Evolutionary conservation across 1,284 basidiomycete genomes (phyloP).

Genomic region (Fomitiporia mediterranea): DNA sequence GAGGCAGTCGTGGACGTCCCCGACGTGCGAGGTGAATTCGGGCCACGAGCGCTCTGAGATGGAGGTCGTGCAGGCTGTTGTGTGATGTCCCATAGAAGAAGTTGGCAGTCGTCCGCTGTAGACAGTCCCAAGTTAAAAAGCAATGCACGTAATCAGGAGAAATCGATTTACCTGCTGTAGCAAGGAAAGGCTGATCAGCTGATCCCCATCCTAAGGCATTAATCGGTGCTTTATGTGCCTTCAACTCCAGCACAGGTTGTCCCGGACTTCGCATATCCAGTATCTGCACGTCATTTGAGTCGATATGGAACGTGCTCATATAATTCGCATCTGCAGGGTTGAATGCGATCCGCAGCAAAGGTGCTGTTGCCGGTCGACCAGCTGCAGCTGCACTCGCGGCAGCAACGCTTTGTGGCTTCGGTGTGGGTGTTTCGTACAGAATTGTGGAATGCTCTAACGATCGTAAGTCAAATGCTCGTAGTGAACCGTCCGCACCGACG

Average conservation of each 20-base stretch:
- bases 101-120: constrained; percentile 86
- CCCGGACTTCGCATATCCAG: constrained; percentile 94
- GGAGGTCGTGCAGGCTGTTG: constrained; percentile 38
- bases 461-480: constrained; percentile 95
- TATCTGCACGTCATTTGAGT: constrained; percentile 82
- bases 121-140: constrained; percentile 9
- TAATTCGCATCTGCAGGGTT: constrained; percentile 86
- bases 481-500: constrained; percentile 94
- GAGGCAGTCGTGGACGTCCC: neutral
- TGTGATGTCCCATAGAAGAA: constrained; percentile 83
- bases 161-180: constrained; percentile 78
- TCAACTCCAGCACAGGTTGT: constrained; percentile 86
- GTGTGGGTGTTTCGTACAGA: constrained; percentile 89
- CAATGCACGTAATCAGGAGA: neutral
- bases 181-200: constrained; percentile 74
- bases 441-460: constrained; percentile 98
- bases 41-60: constrained; percentile 52
- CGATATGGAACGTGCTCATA: constrained; percentile 92
- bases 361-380: constrained; percentile 66
- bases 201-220: constrained; percentile 88
- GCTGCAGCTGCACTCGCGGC: constrained; percentile 53
- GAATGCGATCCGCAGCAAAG: constrained; percentile 80
- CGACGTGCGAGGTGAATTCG: constrained; percentile 55
- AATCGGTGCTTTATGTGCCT: constrained; percentile 71
- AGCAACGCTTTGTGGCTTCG: constrained; percentile 54